A percentile compares a stretch with the other conserved stretches of the same genome.
phyloP scores from a whole-genome alignment of 192 early-diverging fungal species.

The Mortierella alpina region DNA sequence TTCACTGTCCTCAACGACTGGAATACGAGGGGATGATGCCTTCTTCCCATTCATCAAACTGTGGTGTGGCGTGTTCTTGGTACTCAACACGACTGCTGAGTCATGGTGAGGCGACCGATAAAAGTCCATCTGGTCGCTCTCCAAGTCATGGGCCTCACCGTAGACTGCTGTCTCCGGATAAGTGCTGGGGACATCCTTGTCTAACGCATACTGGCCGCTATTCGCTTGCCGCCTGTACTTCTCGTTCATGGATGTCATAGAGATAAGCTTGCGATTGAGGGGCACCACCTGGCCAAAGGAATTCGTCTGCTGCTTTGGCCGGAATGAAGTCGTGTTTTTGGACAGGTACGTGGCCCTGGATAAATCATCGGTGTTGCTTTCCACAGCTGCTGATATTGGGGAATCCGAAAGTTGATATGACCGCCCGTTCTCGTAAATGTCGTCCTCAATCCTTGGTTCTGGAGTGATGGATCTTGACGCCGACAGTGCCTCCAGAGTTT shows the following conservation, averaged over 20 bases:
- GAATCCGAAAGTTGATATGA: too few species aligned
- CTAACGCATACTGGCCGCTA: background rate
- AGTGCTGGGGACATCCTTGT: background rate
- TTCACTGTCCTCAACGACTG: conserved; percentile 13
- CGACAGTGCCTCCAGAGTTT: background rate
- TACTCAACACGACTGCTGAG: conserved; percentile 42
- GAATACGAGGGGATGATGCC: background rate
- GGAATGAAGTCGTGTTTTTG: conserved; percentile 14
- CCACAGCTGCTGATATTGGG: too few species aligned
- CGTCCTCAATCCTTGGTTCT: background rate
- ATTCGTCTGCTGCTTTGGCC: background rate
- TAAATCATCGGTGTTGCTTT: background rate
- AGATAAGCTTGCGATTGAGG: conserved; percentile 23
- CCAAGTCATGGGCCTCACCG: conserved; percentile 33
- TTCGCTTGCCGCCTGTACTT: conserved; percentile 2
- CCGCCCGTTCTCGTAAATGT: too few species aligned
- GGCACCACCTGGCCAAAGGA: background rate
- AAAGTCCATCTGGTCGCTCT: background rate
- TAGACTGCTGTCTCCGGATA: conserved; percentile 9
- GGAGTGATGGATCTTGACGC: background rate
- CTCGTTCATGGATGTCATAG: conserved; percentile 20
- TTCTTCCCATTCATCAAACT: conserved; percentile 12
- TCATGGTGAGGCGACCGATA: conserved; percentile 29
- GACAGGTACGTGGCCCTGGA: background rate
- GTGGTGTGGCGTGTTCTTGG: conserved; percentile 22